These are phyloP conservation scores for Ceratobasidium sp. DNA, from an alignment of 1,284 basidiomycete species.

Conservation along the genomic window DNA sequence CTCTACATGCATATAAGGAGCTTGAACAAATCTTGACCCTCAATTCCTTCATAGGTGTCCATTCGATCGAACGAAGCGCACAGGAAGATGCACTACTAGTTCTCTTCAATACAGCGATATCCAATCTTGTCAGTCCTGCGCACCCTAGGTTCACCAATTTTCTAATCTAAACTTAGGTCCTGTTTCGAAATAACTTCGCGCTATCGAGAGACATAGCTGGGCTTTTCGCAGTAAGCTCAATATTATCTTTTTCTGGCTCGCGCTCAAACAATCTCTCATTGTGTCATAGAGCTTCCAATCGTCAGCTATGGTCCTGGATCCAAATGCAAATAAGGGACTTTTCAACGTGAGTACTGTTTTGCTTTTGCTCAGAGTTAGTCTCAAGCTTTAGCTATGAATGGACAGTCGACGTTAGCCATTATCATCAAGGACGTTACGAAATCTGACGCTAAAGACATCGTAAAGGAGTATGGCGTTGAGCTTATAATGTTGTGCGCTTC, in stretches of 20 bases:
- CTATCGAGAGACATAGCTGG: constrained; percentile 62
- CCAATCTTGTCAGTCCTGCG: constrained; percentile 64
- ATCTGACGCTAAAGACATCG: constrained; percentile 70
- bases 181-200: constrained; percentile 61
- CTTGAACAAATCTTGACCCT: not conserved
- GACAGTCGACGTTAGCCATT: constrained; percentile 68
- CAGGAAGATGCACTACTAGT: constrained; percentile 76
- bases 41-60: constrained; percentile 64
- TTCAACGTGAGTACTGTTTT: constrained; percentile 56
- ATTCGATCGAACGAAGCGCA: constrained; percentile 72
- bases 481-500: no score
- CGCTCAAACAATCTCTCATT: not conserved
- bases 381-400: not conserved
- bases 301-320: constrained; percentile 71
- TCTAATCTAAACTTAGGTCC: constrained; percentile 55
- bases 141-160: not conserved
- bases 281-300: constrained; percentile 73
- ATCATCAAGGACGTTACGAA: constrained; percentile 79
- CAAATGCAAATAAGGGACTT: constrained; percentile 69
- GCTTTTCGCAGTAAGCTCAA: constrained; percentile 60
- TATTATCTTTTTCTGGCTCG: not conserved
- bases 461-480: constrained; percentile 55
- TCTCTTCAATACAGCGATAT: constrained; percentile 74
- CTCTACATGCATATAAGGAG: not conserved
- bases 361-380: not conserved